Evolutionary conservation across 345 rosid genomes (phyloP).

Genomic region (Citrus trifoliata): DNA sequence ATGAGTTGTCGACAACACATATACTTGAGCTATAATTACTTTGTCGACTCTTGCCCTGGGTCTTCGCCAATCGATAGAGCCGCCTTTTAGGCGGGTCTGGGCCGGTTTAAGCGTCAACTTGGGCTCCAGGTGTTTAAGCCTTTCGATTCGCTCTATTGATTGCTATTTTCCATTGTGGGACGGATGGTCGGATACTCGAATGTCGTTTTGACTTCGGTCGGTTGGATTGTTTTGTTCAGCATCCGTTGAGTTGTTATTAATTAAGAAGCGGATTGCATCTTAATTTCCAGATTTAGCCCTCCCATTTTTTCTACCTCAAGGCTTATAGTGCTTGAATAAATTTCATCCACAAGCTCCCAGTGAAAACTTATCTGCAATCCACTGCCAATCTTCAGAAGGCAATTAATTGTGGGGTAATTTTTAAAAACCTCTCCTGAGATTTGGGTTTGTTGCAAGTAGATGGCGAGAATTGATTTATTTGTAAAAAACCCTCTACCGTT

Average conservation of each 20-base stretch:
- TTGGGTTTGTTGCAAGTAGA: too few relatives aligned
- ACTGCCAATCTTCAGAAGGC: not conserved
- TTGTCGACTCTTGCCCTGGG: not conserved
- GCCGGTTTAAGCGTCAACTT: not conserved
- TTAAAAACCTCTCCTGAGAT: too few relatives aligned
- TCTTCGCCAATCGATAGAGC: not conserved
- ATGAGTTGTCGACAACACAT: too few relatives aligned
- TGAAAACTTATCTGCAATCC: not conserved
- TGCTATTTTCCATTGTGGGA: not conserved
- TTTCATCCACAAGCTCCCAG: not conserved
- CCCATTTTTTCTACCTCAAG: not conserved
- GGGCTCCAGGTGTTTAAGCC: not conserved
- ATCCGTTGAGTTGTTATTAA: not conserved
- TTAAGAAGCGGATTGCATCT: not conserved
- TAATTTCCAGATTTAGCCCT: not conserved
- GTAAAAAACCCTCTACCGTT: too few relatives aligned
- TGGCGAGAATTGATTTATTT: too few relatives aligned
- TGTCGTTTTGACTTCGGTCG: too few relatives aligned
- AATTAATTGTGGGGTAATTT: not conserved
- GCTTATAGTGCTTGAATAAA: not conserved
- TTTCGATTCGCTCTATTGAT: not conserved
- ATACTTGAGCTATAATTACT: too few relatives aligned
- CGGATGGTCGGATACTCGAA: too few relatives aligned
- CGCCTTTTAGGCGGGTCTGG: not conserved
- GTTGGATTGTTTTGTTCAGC: too few relatives aligned